Evolutionary conservation across 2,329 filamentous ascomycete genomes (phyloP), one percentile per base, ranked within the genome.

Genomic region (Aureobasidium sp.): DNA sequence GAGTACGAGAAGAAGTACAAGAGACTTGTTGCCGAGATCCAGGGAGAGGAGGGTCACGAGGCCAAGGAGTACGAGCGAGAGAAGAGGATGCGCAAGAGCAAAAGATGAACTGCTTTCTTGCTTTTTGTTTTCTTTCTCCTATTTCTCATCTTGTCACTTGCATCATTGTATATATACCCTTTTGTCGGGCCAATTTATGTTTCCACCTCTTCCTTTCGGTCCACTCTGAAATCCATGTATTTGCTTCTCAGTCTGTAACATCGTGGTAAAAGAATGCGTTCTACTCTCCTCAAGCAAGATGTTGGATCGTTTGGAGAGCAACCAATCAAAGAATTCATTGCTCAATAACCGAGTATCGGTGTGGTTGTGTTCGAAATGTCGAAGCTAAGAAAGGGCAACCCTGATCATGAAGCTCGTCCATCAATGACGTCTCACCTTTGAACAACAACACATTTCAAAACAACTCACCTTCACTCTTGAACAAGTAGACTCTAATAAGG

Each of bases 1-100:
- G 91, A 90, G 67, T 97, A 99, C 80, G 93, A 97, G 81, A 90
- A 89, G 81, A 97, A 97, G 82, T 96, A 93, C 80, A 90, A 88
- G 81, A 85, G 88, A 67, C 80, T 99, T 64, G 85, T 97, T 68
- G 90, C 92, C 11, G 92, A 97, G 82, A 97, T 99, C 69, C 93
- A 99, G 78, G 90, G 88, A 67, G 89, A 96, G 77, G 94, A 97
- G 75, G 93, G 93, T 1, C 80, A 82, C 63, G 92, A 94, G 75
- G 82, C 85, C 47, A 97, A 97, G 76, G 84, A 82, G 53, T 97
- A 97, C 81, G 92, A 95, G 77, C 82, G 88, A 69, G 91, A 95
- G 81, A 94, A 86, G 81, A 82, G 83, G 73, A 81, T 81, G 72
- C 83, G 91, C 74, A 91, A 90, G 73, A 82, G 82, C 60, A 84